Evolutionary conservation across 2,329 filamentous ascomycete genomes (phyloP).

Genomic region (Alternaria alternata): DNA sequence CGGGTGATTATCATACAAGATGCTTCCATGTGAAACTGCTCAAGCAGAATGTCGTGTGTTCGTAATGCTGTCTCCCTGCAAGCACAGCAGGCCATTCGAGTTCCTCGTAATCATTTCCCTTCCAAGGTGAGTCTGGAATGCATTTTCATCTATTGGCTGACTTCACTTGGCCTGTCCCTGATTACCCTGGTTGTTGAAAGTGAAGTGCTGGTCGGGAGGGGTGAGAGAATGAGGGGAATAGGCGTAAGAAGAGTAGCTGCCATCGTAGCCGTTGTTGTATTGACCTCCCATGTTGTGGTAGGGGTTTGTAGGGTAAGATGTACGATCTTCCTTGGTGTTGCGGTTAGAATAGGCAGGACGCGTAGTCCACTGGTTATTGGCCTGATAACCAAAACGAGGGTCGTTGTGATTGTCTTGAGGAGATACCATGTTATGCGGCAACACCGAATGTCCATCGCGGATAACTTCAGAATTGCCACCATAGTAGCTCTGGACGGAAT

Average conservation of each 20-base stretch:
- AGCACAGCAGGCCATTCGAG: background rate
- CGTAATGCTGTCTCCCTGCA: background rate
- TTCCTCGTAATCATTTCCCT: background rate
- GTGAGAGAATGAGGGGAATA: conserved; percentile 20
- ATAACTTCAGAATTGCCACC: conserved; percentile 18
- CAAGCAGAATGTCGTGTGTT: background rate
- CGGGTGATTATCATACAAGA: background rate
- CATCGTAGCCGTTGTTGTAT: conserved; percentile 28
- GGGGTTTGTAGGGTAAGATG: conserved; percentile 32
- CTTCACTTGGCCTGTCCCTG: conserved; percentile 25
- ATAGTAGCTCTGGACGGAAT: conserved; percentile 31
- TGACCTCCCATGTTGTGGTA: conserved; percentile 27
- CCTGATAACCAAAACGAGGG: conserved; percentile 23
- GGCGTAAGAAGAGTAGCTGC: conserved; percentile 26
- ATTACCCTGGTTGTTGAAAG: conserved; percentile 24
- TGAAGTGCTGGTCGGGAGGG: conserved; percentile 29
- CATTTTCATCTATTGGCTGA: background rate
- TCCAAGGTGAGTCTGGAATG: background rate
- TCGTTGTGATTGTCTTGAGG: conserved; percentile 28
- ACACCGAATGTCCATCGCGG: background rate
- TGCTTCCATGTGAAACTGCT: background rate
- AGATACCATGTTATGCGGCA: conserved; percentile 9
- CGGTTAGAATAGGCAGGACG: conserved; percentile 23
- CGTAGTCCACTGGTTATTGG: conserved; percentile 24
- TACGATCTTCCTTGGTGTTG: conserved; percentile 33